A percentile compares a stretch with the other conserved stretches of the same genome.
Conservation (phyloP, 2,329 filamentous ascomycete species). For the Hypoxylon sp. region DNA sequence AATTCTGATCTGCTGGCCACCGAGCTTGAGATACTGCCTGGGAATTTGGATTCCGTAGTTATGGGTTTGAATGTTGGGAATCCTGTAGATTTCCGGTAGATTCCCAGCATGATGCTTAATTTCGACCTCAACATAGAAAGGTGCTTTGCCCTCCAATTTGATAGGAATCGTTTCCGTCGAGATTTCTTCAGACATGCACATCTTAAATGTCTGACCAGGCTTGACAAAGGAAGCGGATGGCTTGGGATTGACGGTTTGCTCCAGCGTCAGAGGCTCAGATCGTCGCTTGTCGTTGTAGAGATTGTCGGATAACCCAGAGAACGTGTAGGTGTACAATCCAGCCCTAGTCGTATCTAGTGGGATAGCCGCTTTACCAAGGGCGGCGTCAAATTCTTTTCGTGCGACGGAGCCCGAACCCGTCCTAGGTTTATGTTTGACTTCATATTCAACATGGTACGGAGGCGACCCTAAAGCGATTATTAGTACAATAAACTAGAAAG, state of each 20-base stretch:
- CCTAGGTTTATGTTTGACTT: constrained; percentile 79
- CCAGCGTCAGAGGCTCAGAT: constrained; percentile 77
- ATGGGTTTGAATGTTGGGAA: constrained; percentile 83
- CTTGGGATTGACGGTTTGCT: constrained; percentile 87
- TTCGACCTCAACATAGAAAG: constrained; percentile 91
- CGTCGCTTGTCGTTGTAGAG: constrained; percentile 82
- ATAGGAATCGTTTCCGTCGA: constrained; percentile 92
- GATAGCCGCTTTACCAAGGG: constrained; percentile 81
- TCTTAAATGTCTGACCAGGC: constrained; percentile 94
- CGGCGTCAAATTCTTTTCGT: constrained; percentile 81
- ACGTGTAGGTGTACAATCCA: constrained; percentile 88
- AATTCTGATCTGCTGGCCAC: constrained; percentile 90
- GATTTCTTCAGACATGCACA: constrained; percentile 87
- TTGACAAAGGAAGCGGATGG: constrained; percentile 86
- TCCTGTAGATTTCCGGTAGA: constrained; percentile 83
- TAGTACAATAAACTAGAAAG: constrained; percentile 49
- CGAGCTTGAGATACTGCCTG: constrained; percentile 85
- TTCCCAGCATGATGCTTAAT: constrained; percentile 91
- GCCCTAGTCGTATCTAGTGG: constrained; percentile 88
- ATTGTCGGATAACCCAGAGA: constrained; percentile 85
- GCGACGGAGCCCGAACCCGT: constrained; percentile 76
- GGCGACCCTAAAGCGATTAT: constrained; percentile 71
- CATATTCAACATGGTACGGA: constrained; percentile 87
- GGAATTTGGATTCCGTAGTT: constrained; percentile 87
- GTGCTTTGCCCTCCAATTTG: constrained; percentile 83